A percentile compares a stretch with the other conserved stretches of the same genome.
Evolutionary conservation across 2,329 filamentous ascomycete genomes (phyloP).

Genomic region (Chrysoporthe puriensis): DNA sequence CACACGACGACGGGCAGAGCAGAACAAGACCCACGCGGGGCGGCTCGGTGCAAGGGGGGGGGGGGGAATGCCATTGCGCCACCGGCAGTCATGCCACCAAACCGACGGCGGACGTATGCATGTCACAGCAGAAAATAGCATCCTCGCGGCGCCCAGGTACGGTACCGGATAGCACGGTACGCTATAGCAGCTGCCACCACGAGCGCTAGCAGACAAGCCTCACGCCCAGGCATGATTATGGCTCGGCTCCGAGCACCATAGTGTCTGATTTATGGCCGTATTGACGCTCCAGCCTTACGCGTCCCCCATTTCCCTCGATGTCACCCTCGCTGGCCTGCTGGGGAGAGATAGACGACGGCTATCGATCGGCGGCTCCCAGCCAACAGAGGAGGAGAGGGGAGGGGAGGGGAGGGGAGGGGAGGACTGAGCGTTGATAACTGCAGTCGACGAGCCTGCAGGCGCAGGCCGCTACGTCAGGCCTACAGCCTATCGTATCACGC

Average conservation of each 20-base stretch:
- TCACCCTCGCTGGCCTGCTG: neutral
- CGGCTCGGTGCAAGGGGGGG: neutral
- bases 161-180: neutral
- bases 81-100: constrained; percentile 11
- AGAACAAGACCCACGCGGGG: neutral
- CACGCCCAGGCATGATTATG: neutral
- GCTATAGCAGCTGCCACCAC: neutral
- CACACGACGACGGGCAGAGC: neutral
- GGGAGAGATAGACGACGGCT: neutral
- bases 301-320: neutral
- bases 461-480: neutral
- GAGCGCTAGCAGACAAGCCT: neutral
- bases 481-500: neutral
- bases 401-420: neutral
- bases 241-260: neutral
- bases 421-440: neutral
- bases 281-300: neutral
- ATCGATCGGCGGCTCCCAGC: neutral
- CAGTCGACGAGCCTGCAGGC: neutral
- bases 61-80: neutral
- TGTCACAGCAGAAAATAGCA: neutral
- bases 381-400: neutral
- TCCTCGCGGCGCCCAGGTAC: neutral
- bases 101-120: neutral
- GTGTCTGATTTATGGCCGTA: neutral